Evolutionary conservation across 2,329 filamentous ascomycete species (phyloP), one percentile per base, ranked within the genome.

Genomic region (Waltergamsia citrina): DNA sequence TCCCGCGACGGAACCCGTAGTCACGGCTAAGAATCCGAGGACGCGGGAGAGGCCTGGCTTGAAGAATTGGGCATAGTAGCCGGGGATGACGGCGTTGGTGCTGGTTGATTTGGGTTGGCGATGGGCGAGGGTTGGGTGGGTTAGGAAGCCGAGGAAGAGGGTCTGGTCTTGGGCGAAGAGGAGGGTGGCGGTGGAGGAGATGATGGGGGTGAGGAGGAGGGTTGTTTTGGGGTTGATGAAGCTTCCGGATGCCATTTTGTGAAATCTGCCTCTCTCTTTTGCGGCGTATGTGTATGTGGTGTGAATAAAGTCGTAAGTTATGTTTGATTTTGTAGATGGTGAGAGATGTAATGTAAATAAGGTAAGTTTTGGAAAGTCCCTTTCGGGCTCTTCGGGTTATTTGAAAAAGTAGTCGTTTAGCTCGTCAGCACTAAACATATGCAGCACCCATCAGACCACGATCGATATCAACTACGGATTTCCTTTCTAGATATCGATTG

Each of bases 171-270:
- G 50, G 11, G 64, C 60, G 50, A 56, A 67, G 43, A 60, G 54
- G 33, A 70, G 53, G 1, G 63, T 59, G 43, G 57, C 57, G 3
- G 65, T 66, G 4, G 64, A 62, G n/a, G 63, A 62, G 41, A 69
- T 41, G 17, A 70, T 49, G 1, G 67, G 67, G 2, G 62, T 52
- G 14, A 63, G 43, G 29, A 66, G 57, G 22, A 70, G 52, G 26
- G 48, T 38, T 6, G 54, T 51, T 29, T 55, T 44, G 9, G 56
- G 53, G 43, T 57, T 52, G n/a, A n/a, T n/a, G 45, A 63, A 57
- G 26, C 42, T 38, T 12, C 48, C 46, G 2, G 57, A 59, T 21
- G 60, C 57, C 60, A 63, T 63, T 35, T 11, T 37, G 34, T n/a
- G n/a, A n/a, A n/a, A n/a, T n/a, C n/a, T n/a, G n/a, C n/a, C n/a